phyloP scores from a whole-genome alignment of 805 yeast genomes.

The Teunomyces lycoperdinae region DNA sequence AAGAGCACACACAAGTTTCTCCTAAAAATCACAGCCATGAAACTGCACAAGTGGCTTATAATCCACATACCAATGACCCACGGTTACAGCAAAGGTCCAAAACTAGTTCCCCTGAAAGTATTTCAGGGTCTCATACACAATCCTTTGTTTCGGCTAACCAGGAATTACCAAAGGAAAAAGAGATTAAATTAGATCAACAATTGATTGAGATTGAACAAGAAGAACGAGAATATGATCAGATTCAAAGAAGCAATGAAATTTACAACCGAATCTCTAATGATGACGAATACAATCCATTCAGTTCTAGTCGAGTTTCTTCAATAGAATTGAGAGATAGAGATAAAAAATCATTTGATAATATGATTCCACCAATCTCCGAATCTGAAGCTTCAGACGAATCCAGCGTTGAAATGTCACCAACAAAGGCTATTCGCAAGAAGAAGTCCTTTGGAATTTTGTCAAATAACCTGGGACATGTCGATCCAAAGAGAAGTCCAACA shows the following conservation, averaged over 20 bases:
- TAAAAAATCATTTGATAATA: slow-evolving; percentile 6
- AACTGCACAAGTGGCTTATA: background rate
- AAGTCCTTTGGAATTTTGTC: slow-evolving; percentile 13
- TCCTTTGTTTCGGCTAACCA: background rate
- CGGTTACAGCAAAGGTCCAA: background rate
- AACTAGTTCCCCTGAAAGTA: background rate
- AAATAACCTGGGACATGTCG: slow-evolving; percentile 5
- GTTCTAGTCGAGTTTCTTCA: slow-evolving; percentile 2
- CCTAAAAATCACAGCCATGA: background rate
- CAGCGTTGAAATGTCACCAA: slow-evolving; percentile 12
- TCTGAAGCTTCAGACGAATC: slow-evolving; percentile 7
- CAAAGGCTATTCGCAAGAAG: slow-evolving; percentile 10
- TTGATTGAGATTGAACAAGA: slow-evolving; percentile 3
- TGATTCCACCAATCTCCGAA: slow-evolving; percentile 6
- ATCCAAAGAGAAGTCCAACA: slow-evolving; percentile 8
- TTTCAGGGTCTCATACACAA: background rate
- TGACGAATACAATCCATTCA: background rate
- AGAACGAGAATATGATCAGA: background rate
- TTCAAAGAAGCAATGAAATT: background rate
- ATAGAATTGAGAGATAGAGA: background rate
- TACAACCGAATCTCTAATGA: background rate
- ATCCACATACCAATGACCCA: background rate
- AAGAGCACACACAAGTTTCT: background rate
- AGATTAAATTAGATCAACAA: background rate
- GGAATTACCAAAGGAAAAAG: background rate